Percentiles rank a stretch among this genome's conserved stretches.
Evolutionary conservation across 768 basidiomycete species (phyloP).

Genomic region (Mycena vulgaris): DNA sequence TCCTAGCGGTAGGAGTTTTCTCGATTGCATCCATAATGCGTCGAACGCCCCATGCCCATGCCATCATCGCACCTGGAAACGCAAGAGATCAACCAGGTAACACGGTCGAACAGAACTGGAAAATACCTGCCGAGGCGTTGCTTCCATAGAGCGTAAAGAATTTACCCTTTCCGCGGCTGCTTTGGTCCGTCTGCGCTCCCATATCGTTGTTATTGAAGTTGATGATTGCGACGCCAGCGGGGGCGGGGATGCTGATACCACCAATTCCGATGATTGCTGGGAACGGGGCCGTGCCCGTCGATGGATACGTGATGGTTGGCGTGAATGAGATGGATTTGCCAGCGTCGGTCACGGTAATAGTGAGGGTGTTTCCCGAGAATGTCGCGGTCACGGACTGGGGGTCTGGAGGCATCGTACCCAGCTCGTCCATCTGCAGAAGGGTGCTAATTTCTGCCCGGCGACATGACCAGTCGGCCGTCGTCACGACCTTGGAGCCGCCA

Average conservation of each 20-base stretch:
- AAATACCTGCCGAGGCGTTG: constrained; percentile 54
- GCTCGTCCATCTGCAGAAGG: constrained; percentile 47
- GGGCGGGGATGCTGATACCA: constrained; percentile 57
- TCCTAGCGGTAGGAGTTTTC: constrained; percentile 59
- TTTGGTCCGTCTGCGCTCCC: constrained; percentile 59
- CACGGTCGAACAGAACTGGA: too few species aligned
- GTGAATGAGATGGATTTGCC: constrained; percentile 53
- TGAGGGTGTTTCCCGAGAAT: constrained; percentile 52
- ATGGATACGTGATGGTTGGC: constrained; percentile 53
- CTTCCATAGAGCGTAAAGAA: constrained; percentile 72
- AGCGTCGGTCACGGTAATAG: constrained; percentile 50
- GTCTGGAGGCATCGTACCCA: constrained; percentile 14
- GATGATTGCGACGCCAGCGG: constrained; percentile 59
- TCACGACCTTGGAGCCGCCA: constrained; percentile 49
- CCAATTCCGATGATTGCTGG: constrained; percentile 69
- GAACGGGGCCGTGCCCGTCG: constrained; percentile 60
- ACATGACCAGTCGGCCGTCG: constrained; percentile 56
- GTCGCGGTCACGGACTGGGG: constrained; percentile 52
- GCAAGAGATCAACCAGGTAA: not conserved
- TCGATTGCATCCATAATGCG: constrained; percentile 76
- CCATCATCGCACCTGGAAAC: constrained; percentile 61
- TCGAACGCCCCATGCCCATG: constrained; percentile 75
- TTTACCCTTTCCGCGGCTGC: constrained; percentile 67
- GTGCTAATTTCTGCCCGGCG: constrained; percentile 54
- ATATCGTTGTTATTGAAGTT: constrained; percentile 70